Base-by-base conservation (phyloP, 2,329 filamentous ascomycete genomes). In the Microdochium paspali region DNA sequence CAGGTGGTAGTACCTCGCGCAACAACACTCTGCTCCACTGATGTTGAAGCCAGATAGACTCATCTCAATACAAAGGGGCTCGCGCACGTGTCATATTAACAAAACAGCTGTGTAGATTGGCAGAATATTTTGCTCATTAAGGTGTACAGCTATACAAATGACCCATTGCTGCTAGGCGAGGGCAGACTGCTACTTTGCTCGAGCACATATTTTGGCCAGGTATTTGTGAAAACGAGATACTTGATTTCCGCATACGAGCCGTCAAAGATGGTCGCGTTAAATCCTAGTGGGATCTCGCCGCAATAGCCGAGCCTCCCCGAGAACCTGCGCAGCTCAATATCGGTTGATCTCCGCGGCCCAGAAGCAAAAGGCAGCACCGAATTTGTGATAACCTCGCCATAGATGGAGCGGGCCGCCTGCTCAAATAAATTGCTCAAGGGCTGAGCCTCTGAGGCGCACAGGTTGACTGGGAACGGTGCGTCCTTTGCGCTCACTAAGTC, bases 161-260 rank as follows among this genome's bases (percentile, higher is more conserved):
- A n/a, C n/a, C n/a, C n/a, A n/a, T n/a, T n/a, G n/a, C n/a, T n/a
- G n/a, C n/a, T n/a, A n/a, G n/a, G n/a, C n/a, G n/a, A n/a, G n/a
- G n/a, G n/a, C n/a, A n/a, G n/a, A n/a, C n/a, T n/a, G n/a, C n/a
- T n/a, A n/a, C n/a, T n/a, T n/a, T n/a, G n/a, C n/a, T 71, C 66
- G 44, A 61, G 65, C 35, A 77, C 68, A 54, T 75, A 80, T 56
- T 76, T 78, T 25, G 75, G 74, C 82, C 82, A 85, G 0, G 82
- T 85, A 57, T 85, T 85, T 13, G 80, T 83, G 49, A 84, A 65
- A 2, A 85, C 80, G 5, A 85, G 69, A 50, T 84, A 81, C 61
- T 82, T 84, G 63, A 85, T 76, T 54, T 72, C 74, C n/a, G 63
- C 61, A 56, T 81, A 72, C 0, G 80, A 77, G 3, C 65, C 68